Base-by-base conservation (phyloP, 2,329 filamentous ascomycete genomes). In the Capronia coronata region DNA sequence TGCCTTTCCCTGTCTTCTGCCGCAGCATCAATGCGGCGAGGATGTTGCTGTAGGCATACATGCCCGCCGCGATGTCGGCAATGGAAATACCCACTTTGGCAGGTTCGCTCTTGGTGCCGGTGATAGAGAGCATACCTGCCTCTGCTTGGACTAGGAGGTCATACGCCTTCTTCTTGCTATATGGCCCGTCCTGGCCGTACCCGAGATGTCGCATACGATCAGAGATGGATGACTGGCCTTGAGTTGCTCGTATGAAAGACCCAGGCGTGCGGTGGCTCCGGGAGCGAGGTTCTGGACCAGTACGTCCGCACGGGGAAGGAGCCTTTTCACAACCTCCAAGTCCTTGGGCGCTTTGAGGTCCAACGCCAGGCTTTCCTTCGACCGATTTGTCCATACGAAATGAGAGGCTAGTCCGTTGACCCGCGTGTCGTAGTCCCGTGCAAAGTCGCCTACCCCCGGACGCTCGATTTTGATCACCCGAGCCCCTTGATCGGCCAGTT, bases 401-500 rank as follows among this genome's bases (percentile, higher is more conserved):
- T 78, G 75, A 0, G 75, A 78, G 0, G 72, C 64, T 8, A 75
- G 62, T 21, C 75, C 75, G 11, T 69, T 66, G 2, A 77, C 75
- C 3, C 75, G 68, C 0, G 63, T 69, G 58, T 78, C 75, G 52
- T 77, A 77, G 11, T 68, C 62, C 1, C 75, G 69, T 0, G 75
- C 75, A 56, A 78, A 78, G 56, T 78, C 75, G 1, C 75, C 75
- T 0, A 70, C 68, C 0, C 63, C 68, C 0, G 74, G 75, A 1
- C 75, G 69, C 57, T 78, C 75, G 14, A 78, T 61, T 59, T 78
- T 78, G 61, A 78, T 78, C 16, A 78, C 74, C 3, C 75, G 67
- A 1, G 75, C 75, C 9, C 75, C 75, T 7, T 74, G 65, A 51
- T 78, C 75, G 16, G 75, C 75, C 3, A 77, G 66, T 41, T 78